Percentiles rank a stretch among this genome's conserved stretches.
phyloP scores from a whole-genome alignment of 495 filamentous ascomycete species.

The Penicillium antarcticum region DNA sequence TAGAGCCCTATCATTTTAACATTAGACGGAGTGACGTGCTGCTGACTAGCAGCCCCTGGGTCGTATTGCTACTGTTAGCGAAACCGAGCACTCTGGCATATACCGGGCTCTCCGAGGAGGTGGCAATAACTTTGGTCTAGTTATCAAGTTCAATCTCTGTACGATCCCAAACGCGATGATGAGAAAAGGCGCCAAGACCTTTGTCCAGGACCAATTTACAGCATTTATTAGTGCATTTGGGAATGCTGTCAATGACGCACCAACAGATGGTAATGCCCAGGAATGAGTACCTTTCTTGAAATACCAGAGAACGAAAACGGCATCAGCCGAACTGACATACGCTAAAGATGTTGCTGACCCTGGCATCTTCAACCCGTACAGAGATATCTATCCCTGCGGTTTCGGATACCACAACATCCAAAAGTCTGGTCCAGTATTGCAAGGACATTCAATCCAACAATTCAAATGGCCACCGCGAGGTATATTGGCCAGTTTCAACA shows the following conservation, averaged over 20 bases:
- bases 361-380: slow-evolving; percentile 40
- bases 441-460: slow-evolving; percentile 36
- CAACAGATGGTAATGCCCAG: slow-evolving; percentile 41
- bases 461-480: slow-evolving; percentile 41
- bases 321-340: slow-evolving; percentile 38
- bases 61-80: slow-evolving; percentile 44
- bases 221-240: slow-evolving; percentile 31
- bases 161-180: slow-evolving; percentile 33
- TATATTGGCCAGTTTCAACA: slow-evolving; percentile 43
- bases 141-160: slow-evolving; percentile 42
- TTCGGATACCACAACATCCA: slow-evolving; percentile 33
- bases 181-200: slow-evolving; percentile 43
- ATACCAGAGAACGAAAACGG: slow-evolving; percentile 22
- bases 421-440: slow-evolving; percentile 42
- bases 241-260: slow-evolving; percentile 31
- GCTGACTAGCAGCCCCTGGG: slow-evolving; percentile 8
- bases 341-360: slow-evolving; percentile 35
- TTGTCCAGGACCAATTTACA: slow-evolving; percentile 25
- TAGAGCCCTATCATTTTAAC: background rate
- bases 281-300: slow-evolving; percentile 42
- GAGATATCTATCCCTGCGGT: slow-evolving; percentile 33
- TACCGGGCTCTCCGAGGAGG: slow-evolving; percentile 53
- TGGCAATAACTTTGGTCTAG: slow-evolving; percentile 48
- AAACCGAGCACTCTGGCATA: slow-evolving; percentile 37
- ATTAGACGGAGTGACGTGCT: too few relatives aligned